Percentiles rank a stretch among this genome's conserved stretches.
Evolutionary conservation across 1,284 basidiomycete genomes (phyloP).

Genomic region (Cutaneotrichosporon cavernicola): DNA sequence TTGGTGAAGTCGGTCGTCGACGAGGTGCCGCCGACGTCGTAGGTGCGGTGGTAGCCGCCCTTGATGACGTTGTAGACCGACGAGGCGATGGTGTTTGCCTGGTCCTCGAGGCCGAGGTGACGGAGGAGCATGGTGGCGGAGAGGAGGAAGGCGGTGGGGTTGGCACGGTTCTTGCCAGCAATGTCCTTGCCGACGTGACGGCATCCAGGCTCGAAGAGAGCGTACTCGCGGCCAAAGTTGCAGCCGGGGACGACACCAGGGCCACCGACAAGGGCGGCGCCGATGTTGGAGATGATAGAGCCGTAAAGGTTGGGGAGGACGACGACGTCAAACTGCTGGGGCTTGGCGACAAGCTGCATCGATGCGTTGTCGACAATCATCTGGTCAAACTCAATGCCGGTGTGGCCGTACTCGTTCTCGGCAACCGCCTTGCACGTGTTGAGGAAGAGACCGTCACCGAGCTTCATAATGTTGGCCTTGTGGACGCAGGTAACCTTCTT

Average conservation of each 20-base stretch:
- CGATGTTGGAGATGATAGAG: slow-evolving; percentile 97
- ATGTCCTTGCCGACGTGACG: slow-evolving; percentile 98
- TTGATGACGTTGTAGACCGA: slow-evolving; percentile 93
- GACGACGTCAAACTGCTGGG: slow-evolving; percentile 66
- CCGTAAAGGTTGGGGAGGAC: slow-evolving; percentile 65
- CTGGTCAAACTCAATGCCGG: slow-evolving; percentile 89
- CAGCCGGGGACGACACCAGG: slow-evolving; percentile 97
- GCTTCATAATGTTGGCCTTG: slow-evolving; percentile 99
- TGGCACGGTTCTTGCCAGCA: slow-evolving; percentile 95
- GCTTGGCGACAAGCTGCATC: slow-evolving; percentile 96
- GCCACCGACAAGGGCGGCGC: slow-evolving; percentile 95
- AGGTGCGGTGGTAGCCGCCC: slow-evolving; percentile 83
- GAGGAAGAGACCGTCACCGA: slow-evolving; percentile 98
- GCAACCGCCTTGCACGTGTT: slow-evolving; percentile 96
- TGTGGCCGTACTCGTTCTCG: slow-evolving; percentile 83
- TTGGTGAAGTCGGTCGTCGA: slow-evolving; percentile 90
- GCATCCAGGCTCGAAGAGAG: slow-evolving; percentile 98
- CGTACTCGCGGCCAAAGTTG: slow-evolving; percentile 97
- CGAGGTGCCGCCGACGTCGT: slow-evolving; percentile 89
- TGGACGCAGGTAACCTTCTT: slow-evolving; percentile 99
- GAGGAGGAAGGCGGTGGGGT: slow-evolving; percentile 97
- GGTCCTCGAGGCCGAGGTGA: slow-evolving; percentile 90
- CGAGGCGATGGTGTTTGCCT: slow-evolving; percentile 91
- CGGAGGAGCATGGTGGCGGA: slow-evolving; percentile 98
- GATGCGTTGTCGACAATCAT: slow-evolving; percentile 99